Conservation (phyloP, 148 eudicot species). For the Selenicereus undatus region DNA sequence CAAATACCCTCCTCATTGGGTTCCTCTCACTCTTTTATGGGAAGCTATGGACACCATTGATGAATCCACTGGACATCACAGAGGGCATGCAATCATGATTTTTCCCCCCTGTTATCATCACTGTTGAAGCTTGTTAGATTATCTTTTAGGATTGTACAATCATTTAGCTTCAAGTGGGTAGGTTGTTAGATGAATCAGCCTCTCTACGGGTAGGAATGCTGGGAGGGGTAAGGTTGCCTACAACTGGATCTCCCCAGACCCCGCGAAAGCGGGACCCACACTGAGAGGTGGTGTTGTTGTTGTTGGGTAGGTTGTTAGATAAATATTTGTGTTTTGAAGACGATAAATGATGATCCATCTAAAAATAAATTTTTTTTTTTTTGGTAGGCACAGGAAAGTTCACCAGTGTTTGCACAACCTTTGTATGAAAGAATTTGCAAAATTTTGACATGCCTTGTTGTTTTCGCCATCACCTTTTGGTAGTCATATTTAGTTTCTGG, state of each 20-base stretch:
- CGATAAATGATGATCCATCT: neutral
- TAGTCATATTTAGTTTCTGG: no score
- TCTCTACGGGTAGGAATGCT: no score
- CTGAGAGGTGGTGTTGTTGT: no score
- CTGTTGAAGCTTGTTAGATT: no score
- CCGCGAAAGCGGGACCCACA: no score
- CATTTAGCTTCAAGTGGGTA: neutral
- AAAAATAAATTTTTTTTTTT: neutral
- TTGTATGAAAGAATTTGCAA: neutral
- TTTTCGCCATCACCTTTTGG: neutral
- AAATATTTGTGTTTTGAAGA: neutral
- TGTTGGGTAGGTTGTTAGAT: neutral
- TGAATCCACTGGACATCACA: slow-evolving; percentile 35
- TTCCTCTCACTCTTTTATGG: slow-evolving; percentile 50
- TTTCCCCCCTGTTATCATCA: neutral
- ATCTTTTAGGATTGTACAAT: no score
- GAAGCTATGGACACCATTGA: slow-evolving; percentile 51
- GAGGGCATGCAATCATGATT: slow-evolving; percentile 33
- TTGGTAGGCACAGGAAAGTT: neutral
- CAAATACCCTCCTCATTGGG: slow-evolving; percentile 57
- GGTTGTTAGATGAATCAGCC: neutral
- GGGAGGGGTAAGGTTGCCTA: no score
- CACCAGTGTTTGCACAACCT: no score
- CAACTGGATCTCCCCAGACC: no score
- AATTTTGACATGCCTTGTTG: neutral